These are phyloP conservation scores for Metschnikowia henanensis DNA, from an alignment of 805 yeast genomes.

Conservation along the genomic window DNA sequence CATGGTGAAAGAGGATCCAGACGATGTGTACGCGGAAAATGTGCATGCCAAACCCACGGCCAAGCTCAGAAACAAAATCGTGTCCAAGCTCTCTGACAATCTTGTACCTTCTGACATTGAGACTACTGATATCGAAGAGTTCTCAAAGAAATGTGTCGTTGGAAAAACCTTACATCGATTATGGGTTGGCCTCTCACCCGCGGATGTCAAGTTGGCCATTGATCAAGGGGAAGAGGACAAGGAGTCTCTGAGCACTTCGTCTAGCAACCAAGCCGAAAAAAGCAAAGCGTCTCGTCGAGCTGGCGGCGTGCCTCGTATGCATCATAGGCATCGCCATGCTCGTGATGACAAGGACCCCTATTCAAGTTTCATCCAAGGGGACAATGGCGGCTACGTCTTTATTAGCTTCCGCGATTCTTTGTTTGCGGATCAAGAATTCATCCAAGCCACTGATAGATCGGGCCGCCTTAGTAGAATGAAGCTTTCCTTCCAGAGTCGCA, in stretches of 20 bases:
- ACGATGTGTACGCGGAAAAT: slow-evolving; percentile 14
- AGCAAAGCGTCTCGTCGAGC: not conserved
- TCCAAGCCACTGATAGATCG: slow-evolving; percentile 24
- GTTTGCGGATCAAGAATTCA: slow-evolving; percentile 13
- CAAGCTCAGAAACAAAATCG: slow-evolving; percentile 33
- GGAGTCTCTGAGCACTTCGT: slow-evolving; percentile 1
- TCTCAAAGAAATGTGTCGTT: slow-evolving; percentile 30
- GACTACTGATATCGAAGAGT: slow-evolving; percentile 37
- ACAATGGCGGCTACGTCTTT: slow-evolving; percentile 25
- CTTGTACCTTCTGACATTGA: slow-evolving; percentile 40
- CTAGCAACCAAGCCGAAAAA: not conserved
- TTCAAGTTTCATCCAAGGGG: not conserved
- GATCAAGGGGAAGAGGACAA: slow-evolving; percentile 1
- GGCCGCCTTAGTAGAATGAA: slow-evolving; percentile 38
- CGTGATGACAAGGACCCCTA: slow-evolving; percentile 2
- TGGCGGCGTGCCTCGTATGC: slow-evolving; percentile 1
- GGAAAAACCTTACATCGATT: slow-evolving; percentile 36
- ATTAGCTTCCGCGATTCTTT: slow-evolving; percentile 37
- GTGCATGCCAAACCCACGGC: slow-evolving; percentile 19
- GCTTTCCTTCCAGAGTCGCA: slow-evolving; percentile 31
- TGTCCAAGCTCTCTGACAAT: slow-evolving; percentile 34
- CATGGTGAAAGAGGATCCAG: slow-evolving; percentile 20
- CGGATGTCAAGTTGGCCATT: slow-evolving; percentile 1
- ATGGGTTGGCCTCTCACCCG: slow-evolving; percentile 27
- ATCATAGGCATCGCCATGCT: slow-evolving; percentile 12